These are phyloP conservation scores for Wickerhamomyces silvicola DNA, from an alignment of 805 yeast genomes.

Conservation along the genomic window DNA sequence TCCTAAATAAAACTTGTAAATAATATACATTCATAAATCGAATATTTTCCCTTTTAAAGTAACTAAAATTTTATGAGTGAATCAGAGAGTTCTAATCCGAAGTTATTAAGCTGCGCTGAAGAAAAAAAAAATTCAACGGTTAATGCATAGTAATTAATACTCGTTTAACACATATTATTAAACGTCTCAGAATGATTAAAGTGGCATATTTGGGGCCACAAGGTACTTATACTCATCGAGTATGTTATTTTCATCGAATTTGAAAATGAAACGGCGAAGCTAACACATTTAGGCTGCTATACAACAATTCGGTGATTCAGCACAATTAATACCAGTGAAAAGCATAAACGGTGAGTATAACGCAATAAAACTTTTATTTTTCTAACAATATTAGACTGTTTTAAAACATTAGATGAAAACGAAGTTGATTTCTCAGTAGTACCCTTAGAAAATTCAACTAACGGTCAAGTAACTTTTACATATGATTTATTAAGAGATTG, in stretches of 20 bases:
- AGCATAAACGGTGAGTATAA: conserved; percentile 18
- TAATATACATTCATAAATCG: no score
- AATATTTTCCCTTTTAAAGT: no score
- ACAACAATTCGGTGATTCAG: conserved; percentile 40
- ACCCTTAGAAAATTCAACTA: conserved; percentile 91
- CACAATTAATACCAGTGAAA: conserved; percentile 19
- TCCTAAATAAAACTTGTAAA: no score
- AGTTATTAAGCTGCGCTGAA: no score
- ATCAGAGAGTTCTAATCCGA: no score
- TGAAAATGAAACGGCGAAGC: neutral
- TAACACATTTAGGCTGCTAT: conserved; percentile 39
- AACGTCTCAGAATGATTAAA: no score
- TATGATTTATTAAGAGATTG: conserved; percentile 75
- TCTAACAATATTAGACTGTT: conserved; percentile 41
- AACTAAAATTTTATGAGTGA: no score
- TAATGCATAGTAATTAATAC: no score
- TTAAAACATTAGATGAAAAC: conserved; percentile 38
- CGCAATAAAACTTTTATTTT: conserved; percentile 30
- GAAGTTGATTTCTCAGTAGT: conserved; percentile 66
- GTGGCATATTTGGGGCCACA: conserved; percentile 83
- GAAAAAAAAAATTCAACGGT: no score
- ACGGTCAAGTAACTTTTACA: conserved; percentile 86
- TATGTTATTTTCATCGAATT: conserved; percentile 12
- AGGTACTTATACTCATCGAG: conserved; percentile 93
- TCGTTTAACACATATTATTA: no score